These are phyloP conservation scores for Knoxdaviesia capensis DNA, from an alignment of 2,329 filamentous ascomycete genomes.

Conservation along the genomic window DNA sequence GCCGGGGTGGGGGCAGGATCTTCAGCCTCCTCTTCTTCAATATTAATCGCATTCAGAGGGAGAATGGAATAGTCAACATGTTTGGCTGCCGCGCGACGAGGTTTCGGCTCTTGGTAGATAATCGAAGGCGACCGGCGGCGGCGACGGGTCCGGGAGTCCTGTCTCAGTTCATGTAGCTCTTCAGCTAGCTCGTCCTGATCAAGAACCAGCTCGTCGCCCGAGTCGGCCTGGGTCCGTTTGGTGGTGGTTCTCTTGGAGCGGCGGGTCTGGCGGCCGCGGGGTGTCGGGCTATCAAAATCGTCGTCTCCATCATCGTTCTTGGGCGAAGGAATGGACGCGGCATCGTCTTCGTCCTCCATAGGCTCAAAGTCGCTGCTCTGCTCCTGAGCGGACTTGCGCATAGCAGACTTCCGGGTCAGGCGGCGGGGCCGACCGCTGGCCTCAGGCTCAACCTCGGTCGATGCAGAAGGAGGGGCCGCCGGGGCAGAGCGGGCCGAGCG, in stretches of 20 bases:
- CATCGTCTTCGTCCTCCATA: slow-evolving; percentile 17
- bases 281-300: slow-evolving; percentile 26
- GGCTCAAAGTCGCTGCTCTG: slow-evolving; percentile 42
- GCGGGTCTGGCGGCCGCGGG: slow-evolving; percentile 18
- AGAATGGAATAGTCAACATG: slow-evolving; percentile 75
- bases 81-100: slow-evolving; percentile 35
- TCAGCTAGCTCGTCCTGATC: slow-evolving; percentile 45
- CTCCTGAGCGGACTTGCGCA: slow-evolving; percentile 26
- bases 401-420: slow-evolving; percentile 23
- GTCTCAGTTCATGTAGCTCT: slow-evolving; percentile 40
- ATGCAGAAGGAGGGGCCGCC: slow-evolving; percentile 10
- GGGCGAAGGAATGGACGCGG: neutral
- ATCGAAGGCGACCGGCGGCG: slow-evolving; percentile 31
- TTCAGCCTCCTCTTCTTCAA: slow-evolving; percentile 56
- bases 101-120: slow-evolving; percentile 35
- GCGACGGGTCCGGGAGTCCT: slow-evolving; percentile 31
- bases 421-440: slow-evolving; percentile 18
- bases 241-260: slow-evolving; percentile 26
- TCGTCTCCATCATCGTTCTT: slow-evolving; percentile 17
- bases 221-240: slow-evolving; percentile 27
- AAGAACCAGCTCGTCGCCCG: slow-evolving; percentile 34
- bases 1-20: slow-evolving; percentile 48
- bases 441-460: slow-evolving; percentile 11
- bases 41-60: slow-evolving; percentile 37
- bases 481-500: slow-evolving; percentile 14